Evolutionary conservation across 106 monocot species (phyloP).

Genomic region (Allium sativum): DNA sequence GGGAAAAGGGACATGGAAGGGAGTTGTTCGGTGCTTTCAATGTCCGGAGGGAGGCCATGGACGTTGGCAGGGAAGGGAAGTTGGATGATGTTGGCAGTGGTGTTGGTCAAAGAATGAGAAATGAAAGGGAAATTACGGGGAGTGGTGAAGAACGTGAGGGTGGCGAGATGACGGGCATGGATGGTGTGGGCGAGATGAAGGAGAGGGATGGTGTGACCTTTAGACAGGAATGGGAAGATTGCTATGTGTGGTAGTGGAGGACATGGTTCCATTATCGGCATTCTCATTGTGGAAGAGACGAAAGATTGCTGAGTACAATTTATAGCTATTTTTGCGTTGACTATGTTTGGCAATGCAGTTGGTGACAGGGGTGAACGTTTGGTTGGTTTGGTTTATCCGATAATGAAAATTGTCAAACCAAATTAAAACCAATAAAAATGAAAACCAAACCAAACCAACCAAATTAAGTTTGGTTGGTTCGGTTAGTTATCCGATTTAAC

Average conservation of each 20-base stretch:
- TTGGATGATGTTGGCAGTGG: conserved; percentile 4
- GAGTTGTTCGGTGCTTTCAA: conserved; percentile 30
- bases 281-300: no score
- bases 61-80: conserved; percentile 11
- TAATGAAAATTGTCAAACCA: no score
- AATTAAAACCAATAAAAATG: no score
- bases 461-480: no score
- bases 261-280: neutral
- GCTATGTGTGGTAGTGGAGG: conserved; percentile 14
- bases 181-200: conserved; percentile 25
- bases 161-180: conserved; percentile 6
- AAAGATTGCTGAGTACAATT: no score
- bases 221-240: conserved; percentile 40
- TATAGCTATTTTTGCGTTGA: no score
- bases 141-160: conserved; percentile 35
- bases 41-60: conserved; percentile 1
- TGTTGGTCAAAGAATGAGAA: conserved; percentile 4
- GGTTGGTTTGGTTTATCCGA: no score
- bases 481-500: no score
- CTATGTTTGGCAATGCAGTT: no score
- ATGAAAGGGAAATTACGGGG: conserved; percentile 25
- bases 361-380: no score
- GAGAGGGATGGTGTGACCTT: conserved; percentile 46
- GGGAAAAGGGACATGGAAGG: conserved; percentile 13
- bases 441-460: no score